Conservation (phyloP, 306 rosid species). For the Begonia fuchsioides region DNA sequence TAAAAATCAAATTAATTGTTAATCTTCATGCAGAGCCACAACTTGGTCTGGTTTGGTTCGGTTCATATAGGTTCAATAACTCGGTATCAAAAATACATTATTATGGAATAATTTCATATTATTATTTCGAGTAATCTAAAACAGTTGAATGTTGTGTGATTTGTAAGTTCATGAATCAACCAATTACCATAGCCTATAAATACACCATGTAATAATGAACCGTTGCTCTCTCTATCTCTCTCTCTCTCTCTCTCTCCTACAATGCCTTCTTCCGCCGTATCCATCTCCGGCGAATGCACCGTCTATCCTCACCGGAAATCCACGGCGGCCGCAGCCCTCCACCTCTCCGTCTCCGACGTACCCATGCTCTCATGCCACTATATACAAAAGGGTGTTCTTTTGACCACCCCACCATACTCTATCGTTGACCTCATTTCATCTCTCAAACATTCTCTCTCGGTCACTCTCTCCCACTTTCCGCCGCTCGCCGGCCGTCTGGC, state of each 20-base stretch:
- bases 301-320: conserved; percentile 5
- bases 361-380: conserved; percentile 14
- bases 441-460: conserved; percentile 7
- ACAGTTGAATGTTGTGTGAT: no score
- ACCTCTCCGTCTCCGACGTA: conserved; percentile 14
- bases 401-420: conserved; percentile 7
- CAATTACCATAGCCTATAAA: background rate
- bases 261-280: conserved; percentile 13
- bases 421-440: background rate
- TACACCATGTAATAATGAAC: background rate
- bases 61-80: no score
- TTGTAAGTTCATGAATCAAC: no score
- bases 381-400: conserved; percentile 10
- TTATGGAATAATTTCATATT: no score
- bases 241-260: background rate
- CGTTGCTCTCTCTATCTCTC: background rate
- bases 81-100: no score
- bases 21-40: no score
- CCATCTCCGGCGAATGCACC: conserved; percentile 2
- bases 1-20: no score
- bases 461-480: conserved; percentile 11
- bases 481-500: no score
- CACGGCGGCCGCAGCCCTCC: background rate
- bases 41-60: no score
- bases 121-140: no score